These are phyloP conservation scores for Aspergillaceae sp. DNA, from an alignment of 2,329 filamentous ascomycete genomes.

Conservation along the genomic window DNA sequence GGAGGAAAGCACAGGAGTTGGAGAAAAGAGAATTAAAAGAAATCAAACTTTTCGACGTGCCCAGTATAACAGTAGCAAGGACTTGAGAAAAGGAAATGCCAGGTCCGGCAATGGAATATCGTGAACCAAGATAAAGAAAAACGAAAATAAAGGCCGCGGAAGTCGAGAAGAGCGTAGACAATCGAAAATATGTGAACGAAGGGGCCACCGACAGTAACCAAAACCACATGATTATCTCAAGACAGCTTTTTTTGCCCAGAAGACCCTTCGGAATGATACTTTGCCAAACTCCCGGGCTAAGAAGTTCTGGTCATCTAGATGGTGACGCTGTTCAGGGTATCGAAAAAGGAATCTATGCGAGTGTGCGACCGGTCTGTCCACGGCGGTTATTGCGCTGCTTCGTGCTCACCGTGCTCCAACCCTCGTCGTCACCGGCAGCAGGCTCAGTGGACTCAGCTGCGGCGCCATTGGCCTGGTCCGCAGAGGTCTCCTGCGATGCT, in stretches of 20 bases:
- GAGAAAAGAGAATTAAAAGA: slow-evolving; percentile 8
- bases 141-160: slow-evolving; percentile 3
- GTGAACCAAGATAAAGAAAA: slow-evolving; percentile 15
- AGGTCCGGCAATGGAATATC: slow-evolving; percentile 21
- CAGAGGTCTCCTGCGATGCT: slow-evolving; percentile 47
- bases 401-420: slow-evolving; percentile 41
- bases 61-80: slow-evolving; percentile 24
- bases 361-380: slow-evolving; percentile 29
- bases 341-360: slow-evolving; percentile 29
- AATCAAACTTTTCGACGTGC: slow-evolving; percentile 31
- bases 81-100: slow-evolving; percentile 19
- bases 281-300: too few relatives aligned
- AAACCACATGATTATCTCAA: slow-evolving; percentile 6
- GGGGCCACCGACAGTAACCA: slow-evolving; percentile 18
- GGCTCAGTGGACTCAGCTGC: slow-evolving; percentile 25
- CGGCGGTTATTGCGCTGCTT: slow-evolving; percentile 39
- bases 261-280: too few relatives aligned
- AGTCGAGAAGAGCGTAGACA: slow-evolving; percentile 10
- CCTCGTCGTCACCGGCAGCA: slow-evolving; percentile 32
- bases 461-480: slow-evolving; percentile 32
- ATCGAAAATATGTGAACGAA: slow-evolving; percentile 13
- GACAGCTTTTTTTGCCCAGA: background rate
- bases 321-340: slow-evolving; percentile 19
- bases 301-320: background rate
- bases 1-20: slow-evolving; percentile 12